Base-by-base conservation (phyloP, 352 stramenopile species). In the Phytopythium cucurbitacearum region DNA sequence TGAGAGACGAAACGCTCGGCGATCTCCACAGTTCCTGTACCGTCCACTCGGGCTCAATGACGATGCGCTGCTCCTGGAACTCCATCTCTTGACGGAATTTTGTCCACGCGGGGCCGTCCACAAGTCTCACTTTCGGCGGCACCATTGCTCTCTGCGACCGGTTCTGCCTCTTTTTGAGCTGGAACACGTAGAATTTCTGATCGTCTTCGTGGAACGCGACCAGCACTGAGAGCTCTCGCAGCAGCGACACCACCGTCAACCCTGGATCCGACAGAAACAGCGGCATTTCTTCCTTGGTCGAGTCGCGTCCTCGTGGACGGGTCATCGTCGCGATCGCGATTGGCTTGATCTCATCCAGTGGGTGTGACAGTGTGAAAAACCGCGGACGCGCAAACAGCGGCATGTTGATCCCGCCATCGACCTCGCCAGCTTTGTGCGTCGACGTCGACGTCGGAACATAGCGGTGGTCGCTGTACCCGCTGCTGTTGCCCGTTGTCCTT, bases 331-430 rank as follows among this genome's bases (percentile, higher is more conserved):
- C 51, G n/a, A 51, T 73, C 0, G 76, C 75, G 16, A 90, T 63
- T 3, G 83, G 83, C 51, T 87, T 89, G 36, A 91, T 72, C 50
- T 94, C 83, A 37, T 90, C 79, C 15, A 94, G 69, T 32, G 83
- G 83, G 47, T 89, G 76, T 35, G 68, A 49, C 3, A 94, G 67
- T 33, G 80, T 89, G 56, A 94, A 94, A 51, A 85, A 87, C 10
- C 75, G 65, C 7, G 83, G 80, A 34, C 66, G 76, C 1, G 56
- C 39, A 7, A 60, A 28, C 7, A 51, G 28, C 6, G 56, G 45
- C 28, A 56, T 67, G 11, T 62, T 48, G 13, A 48, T 43, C 33
- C 53, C 50, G 5, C 21, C 15, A 3, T 35, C 8, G 37, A 44
- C 36, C 4, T 66, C 48, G 1, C 10, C 40, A 4, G 21, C 10